These are phyloP conservation scores for Kwoniella botswanensis DNA, from an alignment of 768 basidiomycete genomes.

Conservation along the genomic window DNA sequence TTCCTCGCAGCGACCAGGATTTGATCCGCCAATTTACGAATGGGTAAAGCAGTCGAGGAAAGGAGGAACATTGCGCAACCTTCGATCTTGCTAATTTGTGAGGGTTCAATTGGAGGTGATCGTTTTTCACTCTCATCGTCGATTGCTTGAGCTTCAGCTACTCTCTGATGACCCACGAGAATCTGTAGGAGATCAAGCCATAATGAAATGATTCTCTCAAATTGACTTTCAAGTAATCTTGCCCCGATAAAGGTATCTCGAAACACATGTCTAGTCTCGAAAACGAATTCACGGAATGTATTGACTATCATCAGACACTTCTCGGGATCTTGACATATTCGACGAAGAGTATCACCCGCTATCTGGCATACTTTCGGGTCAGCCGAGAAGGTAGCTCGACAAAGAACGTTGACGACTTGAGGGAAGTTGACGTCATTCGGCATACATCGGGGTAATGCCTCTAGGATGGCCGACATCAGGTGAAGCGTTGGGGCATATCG, in stretches of 20 bases:
- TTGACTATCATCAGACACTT: constrained; percentile 68
- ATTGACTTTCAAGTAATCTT: constrained; percentile 70
- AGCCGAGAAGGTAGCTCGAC: constrained; percentile 81
- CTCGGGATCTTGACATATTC: constrained; percentile 70
- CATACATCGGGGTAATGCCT: constrained; percentile 82
- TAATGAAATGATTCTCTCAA: constrained; percentile 68
- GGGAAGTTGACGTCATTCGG: constrained; percentile 64
- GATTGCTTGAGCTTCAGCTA: constrained; percentile 52
- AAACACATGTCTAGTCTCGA: constrained; percentile 69
- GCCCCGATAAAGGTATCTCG: constrained; percentile 65
- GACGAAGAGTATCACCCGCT: constrained; percentile 70
- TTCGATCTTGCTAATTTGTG: constrained; percentile 63
- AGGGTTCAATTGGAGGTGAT: constrained; percentile 12
- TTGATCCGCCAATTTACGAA: constrained; percentile 69
- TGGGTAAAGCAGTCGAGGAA: constrained; percentile 65
- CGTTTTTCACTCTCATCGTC: constrained; percentile 23
- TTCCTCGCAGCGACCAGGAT: constrained; percentile 63
- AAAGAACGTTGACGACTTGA: constrained; percentile 76
- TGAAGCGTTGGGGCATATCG: constrained; percentile 68
- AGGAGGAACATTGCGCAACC: constrained; percentile 70
- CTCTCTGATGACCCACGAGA: constrained; percentile 66
- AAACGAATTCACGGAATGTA: constrained; percentile 73
- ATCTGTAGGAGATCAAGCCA: constrained; percentile 75
- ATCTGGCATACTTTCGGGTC: constrained; percentile 75
- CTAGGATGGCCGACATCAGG: constrained; percentile 76